These are phyloP conservation scores for Sporisorium graminicola DNA, from an alignment of 1,284 basidiomycete genomes.

Conservation along the genomic window DNA sequence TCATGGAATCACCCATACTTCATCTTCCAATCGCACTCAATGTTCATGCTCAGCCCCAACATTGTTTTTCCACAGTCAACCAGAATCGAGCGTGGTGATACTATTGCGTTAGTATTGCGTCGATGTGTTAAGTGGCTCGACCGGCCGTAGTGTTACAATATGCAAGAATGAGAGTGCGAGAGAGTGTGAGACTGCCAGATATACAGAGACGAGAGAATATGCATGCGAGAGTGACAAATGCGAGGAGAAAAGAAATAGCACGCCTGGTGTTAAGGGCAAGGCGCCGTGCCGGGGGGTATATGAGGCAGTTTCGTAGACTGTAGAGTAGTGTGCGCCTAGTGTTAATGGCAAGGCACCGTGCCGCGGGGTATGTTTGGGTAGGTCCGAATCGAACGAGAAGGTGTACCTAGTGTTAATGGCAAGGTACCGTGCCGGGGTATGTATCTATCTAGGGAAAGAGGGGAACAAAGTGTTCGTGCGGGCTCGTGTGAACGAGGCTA, in stretches of 20 bases:
- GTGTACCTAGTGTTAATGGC: constrained; percentile 47
- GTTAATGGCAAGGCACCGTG: constrained; percentile 51
- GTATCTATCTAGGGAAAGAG: neutral
- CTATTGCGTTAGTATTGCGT: constrained; percentile 28
- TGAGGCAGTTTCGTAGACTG: constrained; percentile 12
- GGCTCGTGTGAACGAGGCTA: neutral
- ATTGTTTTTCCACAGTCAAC: neutral
- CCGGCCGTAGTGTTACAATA: constrained; percentile 37
- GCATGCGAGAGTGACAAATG: constrained; percentile 27
- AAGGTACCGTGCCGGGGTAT: constrained; percentile 18
- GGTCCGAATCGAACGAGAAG: neutral
- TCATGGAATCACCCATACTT: too few relatives aligned
- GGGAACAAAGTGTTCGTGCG: too few relatives aligned
- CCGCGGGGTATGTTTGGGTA: constrained; percentile 25
- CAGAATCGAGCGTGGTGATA: constrained; percentile 17
- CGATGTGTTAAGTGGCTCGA: constrained; percentile 60
- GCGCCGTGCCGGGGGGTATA: constrained; percentile 40
- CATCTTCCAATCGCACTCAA: neutral
- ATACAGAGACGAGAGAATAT: constrained; percentile 21
- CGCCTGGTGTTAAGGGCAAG: constrained; percentile 50
- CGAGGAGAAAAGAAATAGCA: constrained; percentile 2
- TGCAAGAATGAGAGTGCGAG: constrained; percentile 15
- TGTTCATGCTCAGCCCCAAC: neutral
- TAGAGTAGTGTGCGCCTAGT: constrained; percentile 23
- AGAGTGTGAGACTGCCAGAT: constrained; percentile 17